A percentile compares a stretch with the other conserved stretches of the same genome.
Evolutionary conservation across 148 eudicot genomes (phyloP).

Genomic region (Diospyros lotus): DNA sequence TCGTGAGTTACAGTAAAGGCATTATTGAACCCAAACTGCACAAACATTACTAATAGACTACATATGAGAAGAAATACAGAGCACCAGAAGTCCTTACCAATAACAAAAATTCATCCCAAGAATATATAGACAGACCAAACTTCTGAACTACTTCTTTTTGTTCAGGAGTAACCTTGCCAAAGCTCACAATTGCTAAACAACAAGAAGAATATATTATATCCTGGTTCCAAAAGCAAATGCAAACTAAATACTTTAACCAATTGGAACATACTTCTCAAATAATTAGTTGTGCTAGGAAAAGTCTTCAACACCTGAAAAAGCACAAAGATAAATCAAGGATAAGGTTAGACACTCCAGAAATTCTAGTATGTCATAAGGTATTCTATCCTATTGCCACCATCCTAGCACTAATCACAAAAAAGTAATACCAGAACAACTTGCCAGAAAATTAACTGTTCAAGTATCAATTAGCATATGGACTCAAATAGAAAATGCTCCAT

Average conservation of each 20-base stretch:
- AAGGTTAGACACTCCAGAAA: background rate
- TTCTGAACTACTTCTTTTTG: slow-evolving; percentile 72
- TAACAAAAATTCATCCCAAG: slow-evolving; percentile 86
- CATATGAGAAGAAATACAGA: background rate
- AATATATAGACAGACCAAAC: slow-evolving; percentile 54
- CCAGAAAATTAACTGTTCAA: background rate
- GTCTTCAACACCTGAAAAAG: slow-evolving; percentile 74
- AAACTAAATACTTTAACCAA: slow-evolving; percentile 12
- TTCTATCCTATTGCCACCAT: background rate
- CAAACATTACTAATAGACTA: background rate
- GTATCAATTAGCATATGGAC: background rate
- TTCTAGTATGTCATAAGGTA: background rate
- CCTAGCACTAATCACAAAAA: background rate
- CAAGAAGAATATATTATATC: background rate
- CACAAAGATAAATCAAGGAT: slow-evolving; percentile 9
- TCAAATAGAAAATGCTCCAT: background rate
- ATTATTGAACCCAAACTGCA: background rate
- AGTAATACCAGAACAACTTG: background rate
- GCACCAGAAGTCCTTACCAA: slow-evolving; percentile 44
- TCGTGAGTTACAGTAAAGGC: slow-evolving; percentile 3
- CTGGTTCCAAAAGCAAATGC: background rate
- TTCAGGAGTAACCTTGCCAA: slow-evolving; percentile 68
- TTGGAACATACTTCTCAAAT: slow-evolving; percentile 70
- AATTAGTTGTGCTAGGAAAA: slow-evolving; percentile 49
- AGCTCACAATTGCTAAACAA: slow-evolving; percentile 84